Conservation (phyloP, 805 yeast genomes). For the Yamadazyma philogaea region DNA sequence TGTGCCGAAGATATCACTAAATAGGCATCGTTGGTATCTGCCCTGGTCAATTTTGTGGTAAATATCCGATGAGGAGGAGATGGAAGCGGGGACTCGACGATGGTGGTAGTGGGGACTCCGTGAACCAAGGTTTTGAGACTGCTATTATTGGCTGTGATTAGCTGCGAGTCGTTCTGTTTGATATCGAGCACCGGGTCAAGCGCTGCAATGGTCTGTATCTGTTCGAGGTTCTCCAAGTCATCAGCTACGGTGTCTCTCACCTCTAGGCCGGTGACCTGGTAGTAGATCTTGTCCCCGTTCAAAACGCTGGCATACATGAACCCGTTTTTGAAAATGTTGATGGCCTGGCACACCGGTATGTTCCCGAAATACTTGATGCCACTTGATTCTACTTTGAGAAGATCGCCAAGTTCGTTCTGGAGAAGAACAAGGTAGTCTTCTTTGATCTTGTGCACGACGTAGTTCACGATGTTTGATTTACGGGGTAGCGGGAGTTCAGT, state of each 20-base stretch:
- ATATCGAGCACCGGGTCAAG: slow-evolving; percentile 51
- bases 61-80: slow-evolving; percentile 56
- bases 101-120: slow-evolving; percentile 57
- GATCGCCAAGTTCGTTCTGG: slow-evolving; percentile 71
- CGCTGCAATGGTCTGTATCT: slow-evolving; percentile 49
- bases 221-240: slow-evolving; percentile 51
- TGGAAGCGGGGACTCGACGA: slow-evolving; percentile 79
- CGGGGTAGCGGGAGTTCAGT: slow-evolving; percentile 23
- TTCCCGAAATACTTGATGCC: slow-evolving; percentile 72
- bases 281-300: slow-evolving; percentile 60
- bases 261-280: slow-evolving; percentile 57
- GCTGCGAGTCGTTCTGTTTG: slow-evolving; percentile 17
- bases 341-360: slow-evolving; percentile 52
- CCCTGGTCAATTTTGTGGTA: slow-evolving; percentile 50
- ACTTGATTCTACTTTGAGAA: slow-evolving; percentile 59
- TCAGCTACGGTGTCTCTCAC: slow-evolving; percentile 62
- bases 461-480: slow-evolving; percentile 42
- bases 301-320: slow-evolving; percentile 67
- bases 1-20: slow-evolving; percentile 63
- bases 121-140: slow-evolving; percentile 46
- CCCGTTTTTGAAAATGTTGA: slow-evolving; percentile 71
- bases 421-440: slow-evolving; percentile 61
- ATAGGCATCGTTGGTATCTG: slow-evolving; percentile 55
- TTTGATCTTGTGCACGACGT: slow-evolving; percentile 65
- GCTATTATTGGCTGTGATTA: slow-evolving; percentile 10